A percentile compares a stretch with the other conserved stretches of the same genome.
Conservation (phyloP, 768 basidiomycete species). For the Mycena vulgaris region DNA sequence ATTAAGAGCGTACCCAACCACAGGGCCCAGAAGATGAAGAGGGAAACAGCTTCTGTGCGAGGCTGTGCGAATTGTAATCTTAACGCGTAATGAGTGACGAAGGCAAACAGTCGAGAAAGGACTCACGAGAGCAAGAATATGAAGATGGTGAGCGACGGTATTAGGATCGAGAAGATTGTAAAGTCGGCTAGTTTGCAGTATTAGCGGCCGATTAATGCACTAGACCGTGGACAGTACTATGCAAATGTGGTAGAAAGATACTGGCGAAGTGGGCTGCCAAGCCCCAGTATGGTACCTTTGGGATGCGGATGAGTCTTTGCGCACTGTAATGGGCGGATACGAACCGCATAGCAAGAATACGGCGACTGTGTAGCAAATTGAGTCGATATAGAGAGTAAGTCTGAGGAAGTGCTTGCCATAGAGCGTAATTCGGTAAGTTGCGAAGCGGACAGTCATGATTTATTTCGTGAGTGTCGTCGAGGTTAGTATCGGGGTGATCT, state of each 20-base stretch:
- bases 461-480: conserved; percentile 9
- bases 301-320: conserved; percentile 14
- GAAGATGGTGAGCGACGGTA: conserved; percentile 77
- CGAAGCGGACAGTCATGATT: conserved; percentile 74
- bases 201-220: background rate
- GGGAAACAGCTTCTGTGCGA: conserved; percentile 67
- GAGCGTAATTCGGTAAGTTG: conserved; percentile 62
- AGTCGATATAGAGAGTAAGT: background rate
- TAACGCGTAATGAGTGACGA: conserved; percentile 16
- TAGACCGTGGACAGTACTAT: conserved; percentile 58
- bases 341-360: conserved; percentile 62
- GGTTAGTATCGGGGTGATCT: background rate
- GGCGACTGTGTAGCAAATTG: conserved; percentile 50
- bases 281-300: conserved; percentile 74
- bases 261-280: conserved; percentile 78
- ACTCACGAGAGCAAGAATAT: conserved; percentile 72
- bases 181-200: conserved; percentile 70
- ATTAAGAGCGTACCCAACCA: conserved; percentile 74
- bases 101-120: background rate
- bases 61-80: conserved; percentile 84
- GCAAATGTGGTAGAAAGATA: conserved; percentile 75
- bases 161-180: conserved; percentile 76
- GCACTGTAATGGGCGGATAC: background rate
- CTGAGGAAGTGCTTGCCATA: conserved; percentile 13
- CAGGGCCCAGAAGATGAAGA: conserved; percentile 71